These are phyloP conservation scores for Helotiales sp. DNA, from an alignment of 2,329 filamentous ascomycete genomes.

Conservation along the genomic window DNA sequence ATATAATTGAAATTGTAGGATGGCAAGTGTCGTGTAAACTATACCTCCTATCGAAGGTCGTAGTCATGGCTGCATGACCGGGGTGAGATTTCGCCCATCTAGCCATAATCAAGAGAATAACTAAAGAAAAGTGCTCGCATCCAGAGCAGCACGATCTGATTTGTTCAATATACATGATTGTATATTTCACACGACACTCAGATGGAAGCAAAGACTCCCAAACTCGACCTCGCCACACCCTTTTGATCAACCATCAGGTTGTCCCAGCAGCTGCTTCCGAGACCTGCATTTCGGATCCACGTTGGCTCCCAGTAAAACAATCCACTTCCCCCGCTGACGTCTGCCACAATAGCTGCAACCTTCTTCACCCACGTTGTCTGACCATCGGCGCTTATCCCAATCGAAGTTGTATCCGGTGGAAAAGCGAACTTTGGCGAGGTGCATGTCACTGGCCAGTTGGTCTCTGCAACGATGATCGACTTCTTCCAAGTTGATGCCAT, in stretches of 20 bases:
- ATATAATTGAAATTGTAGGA: no score
- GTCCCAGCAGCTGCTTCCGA: slow-evolving; percentile 69
- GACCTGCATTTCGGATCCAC: slow-evolving; percentile 67
- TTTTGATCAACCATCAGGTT: slow-evolving; percentile 65
- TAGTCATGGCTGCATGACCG: no score
- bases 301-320: slow-evolving; percentile 78
- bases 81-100: no score
- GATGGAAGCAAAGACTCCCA: slow-evolving; percentile 54
- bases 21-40: no score
- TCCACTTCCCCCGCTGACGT: slow-evolving; percentile 59
- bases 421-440: slow-evolving; percentile 62
- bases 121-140: no score
- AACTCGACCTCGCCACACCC: slow-evolving; percentile 60
- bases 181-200: background rate
- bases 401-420: slow-evolving; percentile 61
- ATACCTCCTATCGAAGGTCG: no score
- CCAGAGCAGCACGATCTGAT: no score
- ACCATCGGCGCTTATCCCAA: slow-evolving; percentile 67
- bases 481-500: slow-evolving; percentile 68
- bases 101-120: no score
- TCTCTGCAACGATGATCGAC: slow-evolving; percentile 71
- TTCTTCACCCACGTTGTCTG: slow-evolving; percentile 66
- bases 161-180: background rate
- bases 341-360: slow-evolving; percentile 60
- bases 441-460: slow-evolving; percentile 71